Base-by-base conservation (phyloP, 345 rosid species). In the Reutealis trisperma region DNA sequence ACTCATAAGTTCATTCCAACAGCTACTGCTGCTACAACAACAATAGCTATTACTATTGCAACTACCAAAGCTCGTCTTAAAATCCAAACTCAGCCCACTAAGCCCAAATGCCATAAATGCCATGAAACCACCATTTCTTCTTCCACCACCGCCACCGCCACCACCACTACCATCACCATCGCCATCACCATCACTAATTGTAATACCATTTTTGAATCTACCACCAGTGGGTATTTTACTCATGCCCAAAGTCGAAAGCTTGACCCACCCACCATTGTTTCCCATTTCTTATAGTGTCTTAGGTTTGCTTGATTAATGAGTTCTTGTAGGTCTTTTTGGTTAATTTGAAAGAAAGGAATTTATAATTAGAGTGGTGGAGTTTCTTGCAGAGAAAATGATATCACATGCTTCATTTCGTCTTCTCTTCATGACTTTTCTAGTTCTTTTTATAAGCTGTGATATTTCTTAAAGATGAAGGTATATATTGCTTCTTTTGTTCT, bases 391-490 rank as follows among this genome's bases (percentile, higher is more conserved):
- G 72, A 78, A 82, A 74, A 91, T 86, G 93, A 83, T 73, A 83
- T 79, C 80, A 12, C 73, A 63, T 74, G 14, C 80, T 80, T 79
- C 80, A 10, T 52, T 85, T 70, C 80, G 66, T 80, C 82, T 86
- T 78, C 88, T 84, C 73, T 76, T 83, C 77, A 73, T 90, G 68
- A 52, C 83, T 72, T 85, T 81, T 75, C 84, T 81, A 7, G 78
- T 86, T 83, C 82, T 87, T 83, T 79, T 85, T 69, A 76, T 86
- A 54, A 66, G 79, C 52, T 86, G 91, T 74, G 78, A 85, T 90
- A 14, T 90, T 91, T 84, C 60, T 87, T 5, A 22, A 73, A 67
- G 89, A 85, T 78, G 99, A 96, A 89, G 95, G 99, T 94, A 80
- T 47, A 77, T 42, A 73, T 27, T 57, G 16, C 32, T 24, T 22